These are phyloP conservation scores for Calonectria multiphialidica DNA, from an alignment of 2,329 filamentous ascomycete species.

Conservation along the genomic window DNA sequence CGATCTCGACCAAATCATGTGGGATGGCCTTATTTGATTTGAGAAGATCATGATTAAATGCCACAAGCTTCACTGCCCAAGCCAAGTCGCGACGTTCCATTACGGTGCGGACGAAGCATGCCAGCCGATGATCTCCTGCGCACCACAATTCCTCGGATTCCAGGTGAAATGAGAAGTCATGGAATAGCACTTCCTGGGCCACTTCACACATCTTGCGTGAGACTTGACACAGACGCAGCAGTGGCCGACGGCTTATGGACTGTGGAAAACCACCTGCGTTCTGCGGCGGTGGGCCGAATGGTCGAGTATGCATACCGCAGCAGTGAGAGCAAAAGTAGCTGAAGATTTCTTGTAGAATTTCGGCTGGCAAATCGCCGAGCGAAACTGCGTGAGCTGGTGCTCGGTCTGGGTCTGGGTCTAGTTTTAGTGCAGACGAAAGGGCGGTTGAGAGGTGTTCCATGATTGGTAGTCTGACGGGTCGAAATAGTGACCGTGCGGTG, in stretches of 20 bases:
- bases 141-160: neutral
- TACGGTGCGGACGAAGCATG: neutral
- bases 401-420: too few species aligned
- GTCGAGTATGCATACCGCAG: neutral
- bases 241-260: neutral
- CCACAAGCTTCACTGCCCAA: neutral
- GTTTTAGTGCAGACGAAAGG: neutral
- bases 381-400: neutral
- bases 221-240: neutral
- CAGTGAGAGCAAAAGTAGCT: neutral
- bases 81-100: neutral
- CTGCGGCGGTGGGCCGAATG: neutral
- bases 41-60: neutral
- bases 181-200: neutral
- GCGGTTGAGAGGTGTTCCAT: neutral
- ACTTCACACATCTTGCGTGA: neutral
- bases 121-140: neutral
- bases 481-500: neutral
- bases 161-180: neutral
- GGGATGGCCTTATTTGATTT: neutral
- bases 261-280: neutral
- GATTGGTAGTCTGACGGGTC: neutral
- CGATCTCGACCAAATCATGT: neutral
- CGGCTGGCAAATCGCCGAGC: neutral
- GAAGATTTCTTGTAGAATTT: neutral